phyloP scores from a whole-genome alignment of 2,329 filamentous ascomycete genomes.

The Colletotrichum higginsianum region DNA sequence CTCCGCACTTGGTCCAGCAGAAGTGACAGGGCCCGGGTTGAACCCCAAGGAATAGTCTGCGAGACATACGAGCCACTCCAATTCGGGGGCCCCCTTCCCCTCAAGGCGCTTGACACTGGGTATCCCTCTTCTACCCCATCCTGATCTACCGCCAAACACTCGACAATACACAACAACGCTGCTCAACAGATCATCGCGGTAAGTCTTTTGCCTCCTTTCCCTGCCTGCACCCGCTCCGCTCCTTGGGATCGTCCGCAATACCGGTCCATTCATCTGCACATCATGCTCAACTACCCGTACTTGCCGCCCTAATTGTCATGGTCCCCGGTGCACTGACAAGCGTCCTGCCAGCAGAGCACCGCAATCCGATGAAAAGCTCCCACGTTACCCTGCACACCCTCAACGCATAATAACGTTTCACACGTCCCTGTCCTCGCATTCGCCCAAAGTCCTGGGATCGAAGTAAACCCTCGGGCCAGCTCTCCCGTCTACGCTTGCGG shows the following conservation, averaged over 20 bases:
- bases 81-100: constrained; percentile 14
- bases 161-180: constrained; percentile 17
- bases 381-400: constrained; percentile 35
- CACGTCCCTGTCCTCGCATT: constrained; percentile 36
- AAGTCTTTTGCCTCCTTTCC: constrained; percentile 19
- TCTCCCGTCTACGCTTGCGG: constrained; percentile 21
- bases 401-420: constrained; percentile 50
- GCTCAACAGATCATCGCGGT: constrained; percentile 18
- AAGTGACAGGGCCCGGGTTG: constrained; percentile 19
- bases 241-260: constrained; percentile 19
- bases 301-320: constrained; percentile 29
- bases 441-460: constrained; percentile 36
- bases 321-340: constrained; percentile 41
- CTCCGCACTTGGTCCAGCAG: constrained; percentile 28
- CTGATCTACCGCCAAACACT: constrained; percentile 19
- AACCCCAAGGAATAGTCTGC: constrained; percentile 23
- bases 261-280: constrained; percentile 35
- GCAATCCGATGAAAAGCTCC: constrained; percentile 39
- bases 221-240: constrained; percentile 25
- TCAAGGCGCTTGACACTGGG: constrained; percentile 17
- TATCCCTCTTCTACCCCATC: constrained; percentile 14
- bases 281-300: constrained; percentile 32
- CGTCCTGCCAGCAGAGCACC: constrained; percentile 24
- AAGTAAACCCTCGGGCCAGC: constrained; percentile 19
- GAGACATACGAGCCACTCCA: constrained; percentile 32